A percentile compares a stretch with the other conserved stretches of the same genome.
These are phyloP conservation scores for Botrytis aclada DNA, from an alignment of 2,329 filamentous ascomycete species.

Conservation along the genomic window DNA sequence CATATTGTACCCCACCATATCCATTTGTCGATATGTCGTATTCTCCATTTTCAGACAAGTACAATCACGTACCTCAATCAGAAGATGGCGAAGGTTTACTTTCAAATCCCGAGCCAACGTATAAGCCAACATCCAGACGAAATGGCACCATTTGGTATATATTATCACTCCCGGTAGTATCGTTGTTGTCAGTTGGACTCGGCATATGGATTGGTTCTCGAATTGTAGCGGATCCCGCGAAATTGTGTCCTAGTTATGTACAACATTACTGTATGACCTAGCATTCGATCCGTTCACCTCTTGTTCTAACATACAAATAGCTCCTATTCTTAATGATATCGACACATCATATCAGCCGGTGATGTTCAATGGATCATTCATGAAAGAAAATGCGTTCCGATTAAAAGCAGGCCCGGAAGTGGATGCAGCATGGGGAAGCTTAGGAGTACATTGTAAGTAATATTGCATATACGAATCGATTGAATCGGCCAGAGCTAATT, in stretches of 20 bases:
- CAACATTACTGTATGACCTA: conserved; percentile 23
- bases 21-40: conserved; percentile 3
- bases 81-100: conserved; percentile 21
- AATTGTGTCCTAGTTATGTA: conserved; percentile 21
- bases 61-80: conserved; percentile 17
- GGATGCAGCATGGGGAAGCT: conserved; percentile 50
- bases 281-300: not conserved
- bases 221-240: conserved; percentile 14
- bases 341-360: conserved; percentile 43
- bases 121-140: not conserved
- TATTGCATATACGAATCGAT: not conserved
- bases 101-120: not conserved
- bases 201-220: conserved; percentile 21
- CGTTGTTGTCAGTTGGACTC: conserved; percentile 16
- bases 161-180: conserved; percentile 16
- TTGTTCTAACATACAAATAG: conserved; percentile 20
- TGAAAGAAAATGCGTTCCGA: conserved; percentile 51
- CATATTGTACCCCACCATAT: not conserved
- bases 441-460: conserved; percentile 49
- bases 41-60: conserved; percentile 19
- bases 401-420: conserved; percentile 47
- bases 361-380: conserved; percentile 51
- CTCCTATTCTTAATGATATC: conserved; percentile 42
- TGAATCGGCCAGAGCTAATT: not conserved
- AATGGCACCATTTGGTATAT: conserved; percentile 3